A percentile compares a stretch with the other conserved stretches of the same genome.
Conservation (phyloP, 306 rosid species). For the Crataegus laevigata region DNA sequence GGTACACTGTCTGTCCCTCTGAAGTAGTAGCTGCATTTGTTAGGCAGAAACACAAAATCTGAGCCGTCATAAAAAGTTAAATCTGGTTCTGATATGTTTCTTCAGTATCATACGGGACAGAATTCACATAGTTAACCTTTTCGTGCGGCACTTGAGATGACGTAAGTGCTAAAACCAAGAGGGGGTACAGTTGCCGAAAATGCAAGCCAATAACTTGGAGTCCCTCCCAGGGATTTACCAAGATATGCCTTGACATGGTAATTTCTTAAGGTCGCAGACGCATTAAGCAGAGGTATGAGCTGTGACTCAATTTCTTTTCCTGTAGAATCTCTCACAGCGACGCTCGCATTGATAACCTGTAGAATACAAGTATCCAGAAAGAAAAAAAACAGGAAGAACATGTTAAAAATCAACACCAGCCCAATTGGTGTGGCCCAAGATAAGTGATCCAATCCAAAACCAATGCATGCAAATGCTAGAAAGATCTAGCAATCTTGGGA, state of each 20-base stretch:
- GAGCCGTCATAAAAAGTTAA: neutral
- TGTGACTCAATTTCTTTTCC: constrained; percentile 72
- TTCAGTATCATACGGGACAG: neutral
- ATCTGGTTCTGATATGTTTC: neutral
- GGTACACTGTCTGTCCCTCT: constrained; percentile 3
- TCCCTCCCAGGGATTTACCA: constrained; percentile 42
- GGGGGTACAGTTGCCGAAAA: constrained; percentile 78
- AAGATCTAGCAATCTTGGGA: no score
- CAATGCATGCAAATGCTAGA: no score
- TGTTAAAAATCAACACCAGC: no score
- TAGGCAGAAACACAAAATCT: neutral
- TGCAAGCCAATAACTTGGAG: constrained; percentile 64
- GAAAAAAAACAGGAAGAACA: no score
- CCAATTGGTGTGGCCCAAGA: no score
- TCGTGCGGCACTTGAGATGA: constrained; percentile 35
- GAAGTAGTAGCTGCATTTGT: constrained; percentile 22
- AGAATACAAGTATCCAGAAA: neutral
- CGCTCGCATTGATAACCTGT: constrained; percentile 51
- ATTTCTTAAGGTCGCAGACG: constrained; percentile 39
- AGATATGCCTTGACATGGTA: constrained; percentile 48
- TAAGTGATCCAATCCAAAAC: no score
- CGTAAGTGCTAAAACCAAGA: constrained; percentile 81
- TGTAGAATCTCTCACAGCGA: constrained; percentile 52
- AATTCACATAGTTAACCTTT: constrained; percentile 10
- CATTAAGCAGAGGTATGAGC: constrained; percentile 50